Percentiles rank a stretch among this genome's conserved stretches.
Conservation (phyloP, 257 asterid genomes). For the Mitragyna speciosa region DNA sequence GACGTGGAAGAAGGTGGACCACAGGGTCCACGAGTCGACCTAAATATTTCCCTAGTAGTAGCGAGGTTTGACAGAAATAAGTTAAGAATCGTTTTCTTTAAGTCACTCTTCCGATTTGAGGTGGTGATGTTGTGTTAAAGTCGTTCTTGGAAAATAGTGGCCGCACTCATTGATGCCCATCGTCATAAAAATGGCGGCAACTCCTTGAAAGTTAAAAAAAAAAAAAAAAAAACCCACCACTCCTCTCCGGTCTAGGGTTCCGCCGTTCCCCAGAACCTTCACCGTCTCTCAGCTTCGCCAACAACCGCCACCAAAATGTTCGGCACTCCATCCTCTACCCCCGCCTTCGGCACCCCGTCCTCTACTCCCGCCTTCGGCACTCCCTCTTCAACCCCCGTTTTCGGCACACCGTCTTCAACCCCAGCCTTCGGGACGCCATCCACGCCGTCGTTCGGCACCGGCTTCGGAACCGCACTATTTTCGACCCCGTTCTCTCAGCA, state of each 20-base stretch:
- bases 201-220: slow-evolving; percentile 10
- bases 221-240: neutral
- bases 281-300: slow-evolving; percentile 6
- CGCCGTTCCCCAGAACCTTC: neutral
- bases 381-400: slow-evolving; percentile 29
- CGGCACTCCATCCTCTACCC: slow-evolving; percentile 33
- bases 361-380: slow-evolving; percentile 42
- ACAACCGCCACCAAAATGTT: slow-evolving; percentile 19
- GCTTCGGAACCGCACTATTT: slow-evolving; percentile 65
- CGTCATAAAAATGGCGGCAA: slow-evolving; percentile 13
- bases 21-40: too few relatives aligned
- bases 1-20: too few relatives aligned
- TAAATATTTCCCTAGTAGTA: too few relatives aligned
- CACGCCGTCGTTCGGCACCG: slow-evolving; percentile 61
- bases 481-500: slow-evolving; percentile 76
- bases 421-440: slow-evolving; percentile 59
- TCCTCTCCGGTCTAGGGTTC: neutral
- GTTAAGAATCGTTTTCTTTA: too few relatives aligned
- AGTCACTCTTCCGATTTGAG: too few relatives aligned
- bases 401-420: slow-evolving; percentile 35
- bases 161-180: too few relatives aligned
- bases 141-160: too few relatives aligned
- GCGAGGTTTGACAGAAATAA: too few relatives aligned
- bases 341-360: slow-evolving; percentile 34
- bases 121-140: too few relatives aligned